These are phyloP conservation scores for Lasiosphaeris hirsuta DNA, from an alignment of 495 filamentous ascomycete species.

Conservation along the genomic window DNA sequence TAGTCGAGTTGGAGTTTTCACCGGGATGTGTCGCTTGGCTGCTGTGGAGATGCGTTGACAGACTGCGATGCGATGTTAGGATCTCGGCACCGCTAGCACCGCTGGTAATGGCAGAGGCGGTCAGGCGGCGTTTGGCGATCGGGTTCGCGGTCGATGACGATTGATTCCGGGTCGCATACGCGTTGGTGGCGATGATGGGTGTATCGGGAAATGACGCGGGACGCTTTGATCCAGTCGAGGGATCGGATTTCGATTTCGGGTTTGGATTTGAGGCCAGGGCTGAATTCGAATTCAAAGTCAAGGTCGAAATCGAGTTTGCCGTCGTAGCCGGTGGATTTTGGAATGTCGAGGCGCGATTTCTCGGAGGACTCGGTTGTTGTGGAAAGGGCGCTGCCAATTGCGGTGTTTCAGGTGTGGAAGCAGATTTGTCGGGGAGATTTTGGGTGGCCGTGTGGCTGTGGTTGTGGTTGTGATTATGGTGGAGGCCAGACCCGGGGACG, in stretches of 20 bases:
- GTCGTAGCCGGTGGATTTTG: constrained; percentile 26
- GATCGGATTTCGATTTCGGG: constrained; percentile 10
- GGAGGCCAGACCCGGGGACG: constrained; percentile 24
- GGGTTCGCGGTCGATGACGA: constrained; percentile 24
- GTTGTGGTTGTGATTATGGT: constrained; percentile 18
- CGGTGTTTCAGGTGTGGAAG: constrained; percentile 25
- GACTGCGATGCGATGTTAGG: constrained; percentile 10
- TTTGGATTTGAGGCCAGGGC: no score
- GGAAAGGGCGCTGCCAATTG: constrained; percentile 10
- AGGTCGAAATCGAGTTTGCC: constrained; percentile 4
- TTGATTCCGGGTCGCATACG: constrained; percentile 20
- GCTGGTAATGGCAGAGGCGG: constrained; percentile 16
- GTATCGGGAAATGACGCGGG: constrained; percentile 41
- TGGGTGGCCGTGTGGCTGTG: constrained; percentile 21
- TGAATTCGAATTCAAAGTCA: no score
- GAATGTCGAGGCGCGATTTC: constrained; percentile 40
- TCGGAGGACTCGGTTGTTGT: constrained; percentile 23
- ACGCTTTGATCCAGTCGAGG: constrained; percentile 29
- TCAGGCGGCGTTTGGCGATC: constrained; percentile 23
- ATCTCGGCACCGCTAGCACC: constrained; percentile 11
- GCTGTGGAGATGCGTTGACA: background rate
- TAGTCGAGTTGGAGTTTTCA: constrained; percentile 24
- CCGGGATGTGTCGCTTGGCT: constrained; percentile 2
- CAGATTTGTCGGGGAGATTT: constrained; percentile 17
- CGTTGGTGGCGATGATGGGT: constrained; percentile 18